Conservation (phyloP, 306 rosid genomes). For the Cyclanthera cordifolia region DNA sequence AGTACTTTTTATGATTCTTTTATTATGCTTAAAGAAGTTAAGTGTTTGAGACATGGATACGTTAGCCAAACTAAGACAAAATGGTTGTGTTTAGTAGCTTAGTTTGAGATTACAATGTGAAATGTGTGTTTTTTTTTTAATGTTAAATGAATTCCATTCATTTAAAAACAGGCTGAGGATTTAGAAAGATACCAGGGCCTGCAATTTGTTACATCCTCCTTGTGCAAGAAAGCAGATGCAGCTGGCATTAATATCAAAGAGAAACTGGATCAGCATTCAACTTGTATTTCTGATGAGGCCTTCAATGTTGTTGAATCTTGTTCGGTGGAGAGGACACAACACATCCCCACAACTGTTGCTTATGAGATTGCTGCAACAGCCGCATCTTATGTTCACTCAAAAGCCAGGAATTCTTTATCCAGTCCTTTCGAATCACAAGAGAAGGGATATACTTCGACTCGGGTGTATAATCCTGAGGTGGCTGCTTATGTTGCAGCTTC, state of each 20-base stretch:
- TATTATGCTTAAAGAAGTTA: neutral
- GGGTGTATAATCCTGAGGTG: conserved; percentile 50
- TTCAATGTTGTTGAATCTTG: conserved; percentile 17
- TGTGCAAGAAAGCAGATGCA: conserved; percentile 54
- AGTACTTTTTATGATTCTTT: neutral
- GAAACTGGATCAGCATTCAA: conserved; percentile 38
- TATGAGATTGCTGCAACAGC: conserved; percentile 88
- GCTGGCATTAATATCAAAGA: conserved; percentile 26
- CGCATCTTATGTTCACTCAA: conserved; percentile 58
- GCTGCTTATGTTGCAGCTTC: conserved; percentile 78
- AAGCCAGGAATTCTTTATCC: conserved; percentile 36
- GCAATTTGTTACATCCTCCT: conserved; percentile 59
- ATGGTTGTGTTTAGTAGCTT: too few species aligned
- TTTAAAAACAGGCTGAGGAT: conserved; percentile 30
- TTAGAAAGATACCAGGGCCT: conserved; percentile 50
- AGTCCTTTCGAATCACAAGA: conserved; percentile 26
- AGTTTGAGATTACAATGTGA: too few species aligned
- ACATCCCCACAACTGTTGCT: conserved; percentile 37
- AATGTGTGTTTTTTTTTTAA: too few species aligned
- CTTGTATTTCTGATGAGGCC: conserved; percentile 24
- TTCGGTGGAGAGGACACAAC: conserved; percentile 25
- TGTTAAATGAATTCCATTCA: too few species aligned
- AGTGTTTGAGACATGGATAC: neutral
- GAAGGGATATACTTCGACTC: conserved; percentile 30
- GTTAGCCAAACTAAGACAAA: too few species aligned